Evolutionary conservation across 1,284 basidiomycete species (phyloP), one percentile per base, ranked within the genome.

Genomic region (Schizopora paradoxa): DNA sequence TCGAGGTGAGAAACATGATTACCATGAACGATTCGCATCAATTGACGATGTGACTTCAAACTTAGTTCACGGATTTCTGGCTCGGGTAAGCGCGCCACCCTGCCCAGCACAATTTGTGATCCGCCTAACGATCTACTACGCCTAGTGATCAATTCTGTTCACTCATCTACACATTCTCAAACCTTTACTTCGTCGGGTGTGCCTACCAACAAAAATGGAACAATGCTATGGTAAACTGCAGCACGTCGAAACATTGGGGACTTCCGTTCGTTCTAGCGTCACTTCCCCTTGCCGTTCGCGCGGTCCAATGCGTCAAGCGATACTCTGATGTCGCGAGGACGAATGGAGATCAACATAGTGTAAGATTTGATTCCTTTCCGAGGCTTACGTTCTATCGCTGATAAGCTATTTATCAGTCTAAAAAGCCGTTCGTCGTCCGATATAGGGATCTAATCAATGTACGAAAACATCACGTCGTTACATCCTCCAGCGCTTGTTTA

Each of bases 371-470:
- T n/a, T n/a, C n/a, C n/a, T n/a, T n/a, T n/a, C n/a, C n/a, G n/a
- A n/a, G n/a, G n/a, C n/a, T n/a, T n/a, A n/a, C n/a, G n/a, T n/a
- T n/a, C n/a, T n/a, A n/a, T n/a, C n/a, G n/a, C n/a, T n/a, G n/a
- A n/a, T n/a, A n/a, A n/a, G n/a, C n/a, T n/a, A n/a, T n/a, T n/a
- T n/a, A n/a, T n/a, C n/a, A n/a, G n/a, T n/a, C n/a, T n/a, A n/a
- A n/a, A n/a, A n/a, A n/a, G n/a, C n/a, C n/a, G n/a, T n/a, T n/a
- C n/a, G n/a, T n/a, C n/a, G n/a, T n/a, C 33, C 66, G 86, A 23
- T 57, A 68, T 22, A 86, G 86, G 0, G 92, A 97, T 70, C 67
- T 97, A 25, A 77, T 96, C 60, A 97, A 97, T 54, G 91, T 86
- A 44, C 49, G 28, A 10, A 31, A 31, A 31, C 28, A 31, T 75